Conservation (phyloP, 345 rosid species). For the Lenwebbia sp. region DNA sequence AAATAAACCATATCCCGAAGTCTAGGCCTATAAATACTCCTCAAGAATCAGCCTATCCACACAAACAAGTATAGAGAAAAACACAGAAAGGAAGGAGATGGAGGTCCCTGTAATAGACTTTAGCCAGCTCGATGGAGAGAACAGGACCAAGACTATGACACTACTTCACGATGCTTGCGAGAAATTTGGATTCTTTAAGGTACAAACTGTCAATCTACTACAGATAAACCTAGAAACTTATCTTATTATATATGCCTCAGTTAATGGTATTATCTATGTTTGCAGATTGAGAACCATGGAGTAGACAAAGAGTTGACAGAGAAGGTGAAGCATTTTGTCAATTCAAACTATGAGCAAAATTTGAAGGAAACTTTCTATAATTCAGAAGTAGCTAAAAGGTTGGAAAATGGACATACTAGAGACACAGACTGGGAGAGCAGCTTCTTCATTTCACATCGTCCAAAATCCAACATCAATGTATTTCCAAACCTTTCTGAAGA, state of each 20-base stretch:
- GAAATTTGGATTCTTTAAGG: slow-evolving; percentile 88
- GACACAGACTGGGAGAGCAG: slow-evolving; percentile 81
- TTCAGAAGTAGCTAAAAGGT: slow-evolving; percentile 49
- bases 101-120: slow-evolving; percentile 65
- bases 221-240: not conserved
- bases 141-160: slow-evolving; percentile 50
- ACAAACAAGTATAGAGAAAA: slow-evolving; percentile 1
- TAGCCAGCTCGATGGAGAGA: slow-evolving; percentile 50
- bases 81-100: slow-evolving; percentile 15
- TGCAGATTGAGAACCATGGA: slow-evolving; percentile 84
- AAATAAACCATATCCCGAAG: not conserved
- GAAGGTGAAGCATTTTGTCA: slow-evolving; percentile 62
- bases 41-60: slow-evolving; percentile 4
- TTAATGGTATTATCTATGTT: not conserved
- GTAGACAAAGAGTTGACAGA: slow-evolving; percentile 57
- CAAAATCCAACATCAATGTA: slow-evolving; percentile 45
- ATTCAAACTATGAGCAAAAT: slow-evolving; percentile 54
- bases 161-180: slow-evolving; percentile 72
- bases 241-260: not conserved
- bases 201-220: not conserved
- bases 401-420: slow-evolving; percentile 23
- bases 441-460: slow-evolving; percentile 69
- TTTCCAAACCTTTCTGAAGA: slow-evolving; percentile 50
- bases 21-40: slow-evolving; percentile 30
- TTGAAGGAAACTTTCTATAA: slow-evolving; percentile 53